These are phyloP conservation scores for Galerina sulciceps DNA, from an alignment of 768 basidiomycete species.

Conservation along the genomic window DNA sequence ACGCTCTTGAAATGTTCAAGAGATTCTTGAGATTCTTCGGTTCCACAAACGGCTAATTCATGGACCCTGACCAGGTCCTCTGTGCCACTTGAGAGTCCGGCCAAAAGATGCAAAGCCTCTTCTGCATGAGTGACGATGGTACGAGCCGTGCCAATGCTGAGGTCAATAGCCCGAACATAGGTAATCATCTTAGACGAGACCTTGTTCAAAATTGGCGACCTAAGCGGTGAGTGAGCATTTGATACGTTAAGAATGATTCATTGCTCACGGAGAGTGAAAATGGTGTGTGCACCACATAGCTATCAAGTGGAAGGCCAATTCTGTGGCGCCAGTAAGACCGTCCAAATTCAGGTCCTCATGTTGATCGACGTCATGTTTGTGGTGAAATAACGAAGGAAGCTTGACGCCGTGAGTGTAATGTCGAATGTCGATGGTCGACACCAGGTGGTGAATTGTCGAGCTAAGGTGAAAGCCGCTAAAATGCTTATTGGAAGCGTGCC, in stretches of 20 bases:
- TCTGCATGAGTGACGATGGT: not conserved
- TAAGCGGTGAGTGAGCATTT: not conserved
- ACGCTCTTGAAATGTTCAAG: not conserved
- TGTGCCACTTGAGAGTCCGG: not conserved
- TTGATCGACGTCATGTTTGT: not conserved
- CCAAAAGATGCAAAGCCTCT: not conserved
- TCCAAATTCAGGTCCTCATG: not conserved
- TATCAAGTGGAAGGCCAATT: slow-evolving; percentile 5
- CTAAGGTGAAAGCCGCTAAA: not conserved
- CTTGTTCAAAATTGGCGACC: not conserved
- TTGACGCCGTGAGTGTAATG: not conserved
- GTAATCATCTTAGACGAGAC: not conserved
- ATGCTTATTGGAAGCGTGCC: too few relatives aligned
- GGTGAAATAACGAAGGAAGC: not conserved
- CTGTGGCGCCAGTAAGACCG: not conserved
- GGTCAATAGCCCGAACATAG: not conserved
- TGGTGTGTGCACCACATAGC: slow-evolving; percentile 1
- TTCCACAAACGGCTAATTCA: not conserved
- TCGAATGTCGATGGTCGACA: not conserved
- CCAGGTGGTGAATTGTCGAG: not conserved
- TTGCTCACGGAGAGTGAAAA: slow-evolving; percentile 6
- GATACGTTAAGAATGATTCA: not conserved
- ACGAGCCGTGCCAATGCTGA: not conserved
- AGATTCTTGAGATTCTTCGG: not conserved
- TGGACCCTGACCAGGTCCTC: not conserved